A percentile compares a stretch with the other conserved stretches of the same genome.
Evolutionary conservation across 805 yeast species (phyloP).

Genomic region (Candida golubevii): DNA sequence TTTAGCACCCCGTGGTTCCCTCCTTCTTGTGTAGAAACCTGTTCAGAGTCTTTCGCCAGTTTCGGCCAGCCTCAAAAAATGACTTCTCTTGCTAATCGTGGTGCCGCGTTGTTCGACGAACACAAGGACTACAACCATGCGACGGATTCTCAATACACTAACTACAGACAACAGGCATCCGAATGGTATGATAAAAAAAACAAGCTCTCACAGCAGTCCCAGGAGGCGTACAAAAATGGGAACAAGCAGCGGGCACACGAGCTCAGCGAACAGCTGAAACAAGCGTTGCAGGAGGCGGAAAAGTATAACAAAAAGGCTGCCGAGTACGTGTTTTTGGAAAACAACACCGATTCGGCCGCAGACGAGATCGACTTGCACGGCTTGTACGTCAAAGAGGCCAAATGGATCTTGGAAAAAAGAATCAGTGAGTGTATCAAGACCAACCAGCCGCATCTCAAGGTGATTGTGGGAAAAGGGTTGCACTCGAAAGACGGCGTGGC

Average conservation of each 20-base stretch:
- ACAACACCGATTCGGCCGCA: constrained; percentile 78
- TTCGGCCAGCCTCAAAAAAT: neutral
- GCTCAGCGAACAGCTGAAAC: constrained; percentile 65
- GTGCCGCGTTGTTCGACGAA: constrained; percentile 16
- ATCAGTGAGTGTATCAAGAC: constrained; percentile 59
- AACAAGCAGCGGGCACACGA: constrained; percentile 70
- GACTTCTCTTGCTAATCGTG: constrained; percentile 12
- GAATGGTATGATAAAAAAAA: constrained; percentile 55
- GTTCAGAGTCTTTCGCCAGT: neutral
- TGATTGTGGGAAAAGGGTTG: constrained; percentile 90
- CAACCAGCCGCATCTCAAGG: constrained; percentile 61
- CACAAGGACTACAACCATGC: constrained; percentile 67
- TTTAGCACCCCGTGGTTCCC: too few species aligned
- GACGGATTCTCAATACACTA: constrained; percentile 58
- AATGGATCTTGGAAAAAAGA: constrained; percentile 67
- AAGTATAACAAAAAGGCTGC: constrained; percentile 77
- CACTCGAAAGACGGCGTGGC: constrained; percentile 82
- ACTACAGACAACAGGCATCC: constrained; percentile 64
- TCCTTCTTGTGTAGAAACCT: neutral
- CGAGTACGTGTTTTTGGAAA: constrained; percentile 79
- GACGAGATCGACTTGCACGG: constrained; percentile 96
- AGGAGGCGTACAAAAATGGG: constrained; percentile 71
- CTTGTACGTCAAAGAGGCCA: constrained; percentile 83
- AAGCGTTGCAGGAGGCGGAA: constrained; percentile 59
- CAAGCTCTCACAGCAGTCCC: constrained; percentile 61